These are phyloP conservation scores for Solioccasus polychromus DNA, from an alignment of 768 basidiomycete species.

Conservation along the genomic window DNA sequence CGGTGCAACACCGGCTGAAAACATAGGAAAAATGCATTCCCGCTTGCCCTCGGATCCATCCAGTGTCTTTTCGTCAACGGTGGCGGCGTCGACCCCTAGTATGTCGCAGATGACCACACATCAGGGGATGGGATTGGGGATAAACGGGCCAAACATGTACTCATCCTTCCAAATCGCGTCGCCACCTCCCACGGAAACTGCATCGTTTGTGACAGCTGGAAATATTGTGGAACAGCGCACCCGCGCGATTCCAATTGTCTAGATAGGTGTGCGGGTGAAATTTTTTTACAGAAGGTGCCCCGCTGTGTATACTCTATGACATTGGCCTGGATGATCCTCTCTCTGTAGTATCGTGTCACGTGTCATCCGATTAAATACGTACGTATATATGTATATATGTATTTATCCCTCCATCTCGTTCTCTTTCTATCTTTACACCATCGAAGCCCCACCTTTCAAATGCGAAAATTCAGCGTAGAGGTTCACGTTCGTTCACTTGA, in stretches of 20 bases:
- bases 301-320: too few relatives aligned
- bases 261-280: neutral
- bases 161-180: conserved; percentile 4
- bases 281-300: too few relatives aligned
- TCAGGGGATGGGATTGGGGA: neutral
- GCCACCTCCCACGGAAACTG: conserved; percentile 11
- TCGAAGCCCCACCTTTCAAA: too few relatives aligned
- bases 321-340: too few relatives aligned
- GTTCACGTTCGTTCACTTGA: too few relatives aligned
- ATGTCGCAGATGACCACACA: conserved; percentile 2
- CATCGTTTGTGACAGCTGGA: conserved; percentile 8
- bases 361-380: neutral
- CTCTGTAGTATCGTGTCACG: too few relatives aligned
- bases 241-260: conserved; percentile 20
- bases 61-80: neutral
- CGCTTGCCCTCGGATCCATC: conserved; percentile 13
- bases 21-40: neutral
- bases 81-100: neutral
- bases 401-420: too few relatives aligned
- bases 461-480: too few relatives aligned
- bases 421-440: too few relatives aligned
- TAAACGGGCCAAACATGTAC: neutral
- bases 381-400: neutral
- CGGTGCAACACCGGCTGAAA: neutral
- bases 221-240: neutral